Conservation (phyloP, 2,329 filamentous ascomycete species). For the Fusarium palustre region DNA sequence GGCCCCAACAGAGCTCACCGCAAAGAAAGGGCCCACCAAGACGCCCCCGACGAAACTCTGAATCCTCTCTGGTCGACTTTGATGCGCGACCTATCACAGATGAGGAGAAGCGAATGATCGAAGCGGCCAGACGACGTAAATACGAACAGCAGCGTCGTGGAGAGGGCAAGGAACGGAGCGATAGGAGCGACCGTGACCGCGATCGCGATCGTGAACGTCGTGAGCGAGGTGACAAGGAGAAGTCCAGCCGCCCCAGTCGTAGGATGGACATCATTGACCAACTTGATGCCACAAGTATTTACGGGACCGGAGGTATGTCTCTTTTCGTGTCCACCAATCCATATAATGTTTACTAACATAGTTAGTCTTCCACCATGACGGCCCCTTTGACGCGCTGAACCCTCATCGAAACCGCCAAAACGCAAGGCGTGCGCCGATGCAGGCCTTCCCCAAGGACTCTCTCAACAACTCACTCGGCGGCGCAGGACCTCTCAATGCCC, state of each 20-base stretch:
- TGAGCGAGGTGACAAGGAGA: conserved; percentile 59
- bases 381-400: conserved; percentile 96
- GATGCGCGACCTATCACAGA: conserved; percentile 69
- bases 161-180: conserved; percentile 40
- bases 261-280: conserved; percentile 94
- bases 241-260: conserved; percentile 60
- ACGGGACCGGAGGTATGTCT: conserved; percentile 85
- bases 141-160: conserved; percentile 40
- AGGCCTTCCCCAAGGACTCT: conserved; percentile 93
- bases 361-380: conserved; percentile 95
- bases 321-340: background rate
- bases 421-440: conserved; percentile 88
- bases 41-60: conserved; percentile 79
- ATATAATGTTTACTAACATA: conserved; percentile 15
- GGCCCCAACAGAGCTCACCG: conserved; percentile 54
- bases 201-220: conserved; percentile 26
- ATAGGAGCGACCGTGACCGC: conserved; percentile 54
- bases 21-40: conserved; percentile 30
- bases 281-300: conserved; percentile 94
- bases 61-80: conserved; percentile 76
- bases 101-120: conserved; percentile 59
- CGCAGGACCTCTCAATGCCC: conserved; percentile 82
- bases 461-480: conserved; percentile 93
- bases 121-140: conserved; percentile 50
- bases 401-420: conserved; percentile 91